These are phyloP conservation scores for Pichia sp. DNA, from an alignment of 1,139 yeast species.

Conservation along the genomic window DNA sequence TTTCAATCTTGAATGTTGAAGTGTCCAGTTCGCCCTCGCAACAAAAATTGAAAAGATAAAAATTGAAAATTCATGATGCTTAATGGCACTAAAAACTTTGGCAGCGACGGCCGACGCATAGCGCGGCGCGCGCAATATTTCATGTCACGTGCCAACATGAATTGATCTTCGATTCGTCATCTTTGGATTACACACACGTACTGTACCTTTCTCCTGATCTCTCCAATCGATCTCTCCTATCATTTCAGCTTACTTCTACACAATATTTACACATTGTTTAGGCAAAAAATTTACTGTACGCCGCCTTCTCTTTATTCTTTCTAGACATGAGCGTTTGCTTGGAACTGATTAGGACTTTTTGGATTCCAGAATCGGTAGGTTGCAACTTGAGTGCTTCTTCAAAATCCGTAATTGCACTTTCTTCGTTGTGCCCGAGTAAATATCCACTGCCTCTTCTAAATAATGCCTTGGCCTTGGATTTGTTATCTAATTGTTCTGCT, in stretches of 20 bases:
- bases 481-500: conserved; percentile 54
- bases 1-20: neutral
- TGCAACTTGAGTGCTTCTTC: conserved; percentile 58
- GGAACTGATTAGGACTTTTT: conserved; percentile 59
- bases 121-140: neutral
- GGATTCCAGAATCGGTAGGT: conserved; percentile 72
- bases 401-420: conserved; percentile 60
- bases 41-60: neutral
- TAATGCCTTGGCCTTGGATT: conserved; percentile 73
- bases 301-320: conserved; percentile 69
- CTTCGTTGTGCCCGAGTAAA: conserved; percentile 58
- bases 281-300: conserved; percentile 73
- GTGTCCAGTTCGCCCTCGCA: conserved; percentile 7
- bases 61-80: conserved; percentile 2
- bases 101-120: neutral
- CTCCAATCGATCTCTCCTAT: too few relatives aligned
- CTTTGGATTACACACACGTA: too few relatives aligned
- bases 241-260: neutral
- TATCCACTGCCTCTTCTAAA: conserved; percentile 83
- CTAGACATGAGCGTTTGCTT: conserved; percentile 47
- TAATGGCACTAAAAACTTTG: conserved; percentile 1
- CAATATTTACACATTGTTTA: conserved; percentile 12
- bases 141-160: neutral
- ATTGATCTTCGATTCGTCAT: too few relatives aligned
- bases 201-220: too few relatives aligned